Conservation (phyloP, 2,329 filamentous ascomycete species). For the Trichoderma polysporum region DNA sequence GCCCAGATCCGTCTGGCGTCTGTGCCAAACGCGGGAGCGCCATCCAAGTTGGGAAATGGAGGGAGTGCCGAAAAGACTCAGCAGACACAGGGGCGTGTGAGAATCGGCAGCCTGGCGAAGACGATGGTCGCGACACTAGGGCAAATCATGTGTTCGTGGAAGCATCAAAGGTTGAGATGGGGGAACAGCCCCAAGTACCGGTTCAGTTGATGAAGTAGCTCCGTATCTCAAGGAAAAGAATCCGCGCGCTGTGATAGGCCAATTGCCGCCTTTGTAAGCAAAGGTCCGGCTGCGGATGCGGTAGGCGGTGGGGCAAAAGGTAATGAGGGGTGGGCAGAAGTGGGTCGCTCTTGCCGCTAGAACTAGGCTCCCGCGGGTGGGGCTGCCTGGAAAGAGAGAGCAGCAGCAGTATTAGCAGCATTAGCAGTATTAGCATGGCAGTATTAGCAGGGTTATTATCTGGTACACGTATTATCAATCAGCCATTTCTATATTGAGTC, state of each 20-base stretch:
- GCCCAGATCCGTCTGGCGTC: not conserved
- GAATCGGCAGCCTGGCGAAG: slow-evolving; percentile 1
- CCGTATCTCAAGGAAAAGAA: not conserved
- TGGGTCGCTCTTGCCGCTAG: not conserved
- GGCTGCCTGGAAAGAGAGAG: not conserved
- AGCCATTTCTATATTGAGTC: not conserved
- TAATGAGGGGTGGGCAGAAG: slow-evolving; percentile 9
- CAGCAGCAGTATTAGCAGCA: not conserved
- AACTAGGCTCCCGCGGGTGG: slow-evolving; percentile 18
- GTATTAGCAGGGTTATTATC: no score
- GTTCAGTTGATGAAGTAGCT: not conserved
- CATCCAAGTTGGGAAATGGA: not conserved
- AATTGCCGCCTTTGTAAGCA: not conserved
- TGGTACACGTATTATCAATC: not conserved
- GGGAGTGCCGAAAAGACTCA: not conserved
- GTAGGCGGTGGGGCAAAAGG: not conserved
- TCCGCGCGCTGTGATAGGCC: not conserved
- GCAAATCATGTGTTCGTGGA: slow-evolving; percentile 2
- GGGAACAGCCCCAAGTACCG: not conserved
- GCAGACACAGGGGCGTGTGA: not conserved
- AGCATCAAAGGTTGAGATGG: slow-evolving; percentile 4
- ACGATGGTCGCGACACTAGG: not conserved
- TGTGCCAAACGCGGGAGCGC: not conserved
- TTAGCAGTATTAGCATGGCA: no score
- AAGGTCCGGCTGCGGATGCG: not conserved